Evolutionary conservation across 306 rosid species (phyloP), one percentile per base, ranked within the genome.

Genomic region (Rubus idaeus): DNA sequence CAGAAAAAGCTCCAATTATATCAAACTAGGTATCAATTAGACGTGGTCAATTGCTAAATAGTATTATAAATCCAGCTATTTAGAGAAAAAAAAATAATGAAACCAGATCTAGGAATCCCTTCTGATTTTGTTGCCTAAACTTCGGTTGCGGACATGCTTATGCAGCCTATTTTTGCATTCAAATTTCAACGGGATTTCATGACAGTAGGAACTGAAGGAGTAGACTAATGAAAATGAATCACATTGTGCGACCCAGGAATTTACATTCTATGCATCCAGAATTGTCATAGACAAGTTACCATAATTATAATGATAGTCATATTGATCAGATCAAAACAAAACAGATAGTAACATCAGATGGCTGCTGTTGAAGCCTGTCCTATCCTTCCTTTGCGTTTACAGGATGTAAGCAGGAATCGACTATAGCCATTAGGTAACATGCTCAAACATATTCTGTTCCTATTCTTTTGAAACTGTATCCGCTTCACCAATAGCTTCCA

Each of bases 401-500:
- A 71, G 50, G 50, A 52, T 47, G 50, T 62, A 23, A 37, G 46
- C 5, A n/a, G 40, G 20, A 51, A 55, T 44, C 20, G 20, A 55
- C 4, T 6, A 37, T 20, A 41, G 40, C 23, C 63, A 62, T 52
- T 60, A 7, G 8, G 66, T 53, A 10, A 4, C 6, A 35, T 71
- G 11, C 21, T 55, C 66, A 55, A 39, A 56, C 76, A 40, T 20
- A 41, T 20, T 56, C 6, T 12, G 76, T 40, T 8, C 75, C 44
- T 51, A 12, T 55, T 55, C 65, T 72, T 53, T 72, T 5, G 21
- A 53, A 35, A 11, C 51, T n/a, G 51, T 12, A 41, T 55, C 20
- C 18, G 51, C 76, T 55, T 39, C 76, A 41, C 18, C 66, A 53
- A 40, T 73, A 13, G 51, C n/a, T 13, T 56, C 68, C 55, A 57